Evolutionary conservation across 2,329 filamentous ascomycete genomes (phyloP).

Genomic region (Colletotrichum kahawae): DNA sequence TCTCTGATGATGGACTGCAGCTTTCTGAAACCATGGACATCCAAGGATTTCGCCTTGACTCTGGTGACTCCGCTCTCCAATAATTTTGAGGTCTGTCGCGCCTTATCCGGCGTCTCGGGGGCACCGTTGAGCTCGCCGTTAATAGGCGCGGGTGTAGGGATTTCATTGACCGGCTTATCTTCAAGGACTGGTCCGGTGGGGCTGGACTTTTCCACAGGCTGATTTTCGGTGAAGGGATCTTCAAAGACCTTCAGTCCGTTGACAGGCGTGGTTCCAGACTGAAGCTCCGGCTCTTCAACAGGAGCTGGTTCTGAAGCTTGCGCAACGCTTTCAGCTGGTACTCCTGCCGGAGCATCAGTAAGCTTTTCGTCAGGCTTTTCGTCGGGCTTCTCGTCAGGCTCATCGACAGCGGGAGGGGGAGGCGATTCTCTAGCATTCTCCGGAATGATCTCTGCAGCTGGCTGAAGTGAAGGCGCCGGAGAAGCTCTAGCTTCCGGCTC

Average conservation of each 20-base stretch:
- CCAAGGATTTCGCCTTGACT: conserved; percentile 73
- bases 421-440: conserved; percentile 8
- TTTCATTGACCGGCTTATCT: conserved; percentile 66
- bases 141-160: conserved; percentile 33
- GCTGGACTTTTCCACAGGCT: conserved; percentile 49
- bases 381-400: not conserved
- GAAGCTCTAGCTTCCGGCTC: conserved; percentile 21
- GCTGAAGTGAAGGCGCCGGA: conserved; percentile 26
- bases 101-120: conserved; percentile 53
- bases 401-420: not conserved
- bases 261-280: conserved; percentile 31
- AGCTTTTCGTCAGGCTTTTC: not conserved
- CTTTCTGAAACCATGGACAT: conserved; percentile 81
- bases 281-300: conserved; percentile 2
- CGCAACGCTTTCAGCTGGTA: not conserved
- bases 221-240: conserved; percentile 61
- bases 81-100: conserved; percentile 63
- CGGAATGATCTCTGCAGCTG: conserved; percentile 4
- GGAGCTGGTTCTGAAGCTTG: not conserved
- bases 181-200: conserved; percentile 59
- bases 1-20: conserved; percentile 77
- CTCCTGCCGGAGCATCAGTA: not conserved
- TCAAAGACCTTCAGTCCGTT: conserved; percentile 63
- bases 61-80: conserved; percentile 77
- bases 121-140: conserved; percentile 20